A percentile compares a stretch with the other conserved stretches of the same genome.
These are phyloP conservation scores for Aspergillus nomiae DNA, from an alignment of 2,329 filamentous ascomycete genomes.

Conservation along the genomic window DNA sequence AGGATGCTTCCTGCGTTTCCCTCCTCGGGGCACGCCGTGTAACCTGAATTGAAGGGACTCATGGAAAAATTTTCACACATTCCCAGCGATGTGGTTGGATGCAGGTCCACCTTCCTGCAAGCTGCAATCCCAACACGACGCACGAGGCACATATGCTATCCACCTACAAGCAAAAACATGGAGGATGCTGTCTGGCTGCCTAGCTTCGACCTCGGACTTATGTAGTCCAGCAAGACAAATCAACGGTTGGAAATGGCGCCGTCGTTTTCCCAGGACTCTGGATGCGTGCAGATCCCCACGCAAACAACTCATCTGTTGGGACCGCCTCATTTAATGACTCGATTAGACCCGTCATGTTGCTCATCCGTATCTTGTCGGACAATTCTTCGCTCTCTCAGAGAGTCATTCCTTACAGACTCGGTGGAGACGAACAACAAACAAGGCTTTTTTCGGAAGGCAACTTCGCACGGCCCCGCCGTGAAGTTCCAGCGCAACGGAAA, in stretches of 20 bases:
- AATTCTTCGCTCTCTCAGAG: not conserved
- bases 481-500: conserved; percentile 5
- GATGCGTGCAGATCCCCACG: not conserved
- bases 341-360: not conserved
- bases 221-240: not conserved
- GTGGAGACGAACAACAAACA: not conserved
- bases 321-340: not conserved
- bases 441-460: not conserved
- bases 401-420: not conserved
- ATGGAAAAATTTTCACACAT: not conserved
- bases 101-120: conserved; percentile 1
- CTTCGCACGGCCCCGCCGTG: not conserved
- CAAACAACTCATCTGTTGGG: not conserved
- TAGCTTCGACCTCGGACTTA: not conserved
- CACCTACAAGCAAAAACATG: not conserved
- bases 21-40: not conserved
- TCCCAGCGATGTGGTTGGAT: not conserved
- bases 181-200: not conserved
- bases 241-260: not conserved
- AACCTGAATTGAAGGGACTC: not conserved
- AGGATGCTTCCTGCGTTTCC: not conserved
- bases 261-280: not conserved
- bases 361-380: not conserved
- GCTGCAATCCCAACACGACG: not conserved
- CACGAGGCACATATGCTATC: not conserved